A percentile compares a stretch with the other conserved stretches of the same genome.
Conservation (phyloP, 305 asterid species). For the Fraxinus angustifolia region DNA sequence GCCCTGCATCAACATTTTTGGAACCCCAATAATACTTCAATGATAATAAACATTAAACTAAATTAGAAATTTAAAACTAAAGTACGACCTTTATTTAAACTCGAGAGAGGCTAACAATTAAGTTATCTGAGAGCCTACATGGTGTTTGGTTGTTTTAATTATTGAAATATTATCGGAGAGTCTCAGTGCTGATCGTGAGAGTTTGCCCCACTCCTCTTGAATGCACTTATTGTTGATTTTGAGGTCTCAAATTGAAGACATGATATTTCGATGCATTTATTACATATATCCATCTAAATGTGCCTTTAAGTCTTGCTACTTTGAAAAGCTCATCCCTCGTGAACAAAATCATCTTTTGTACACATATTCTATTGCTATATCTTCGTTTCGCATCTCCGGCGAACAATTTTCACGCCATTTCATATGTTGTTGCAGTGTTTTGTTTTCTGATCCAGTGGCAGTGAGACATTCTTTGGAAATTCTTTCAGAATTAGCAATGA, state of each 20-base stretch:
- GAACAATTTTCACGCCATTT: conserved; percentile 19
- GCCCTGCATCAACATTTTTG: neutral
- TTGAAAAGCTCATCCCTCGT: neutral
- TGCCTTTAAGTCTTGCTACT: neutral
- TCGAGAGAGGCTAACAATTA: neutral
- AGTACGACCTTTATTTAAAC: neutral
- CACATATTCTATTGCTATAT: conserved; percentile 3
- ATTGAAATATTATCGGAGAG: neutral
- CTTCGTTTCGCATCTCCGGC: conserved; percentile 10
- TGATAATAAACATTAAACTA: neutral
- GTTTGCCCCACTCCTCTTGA: neutral
- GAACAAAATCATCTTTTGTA: conserved; percentile 15
- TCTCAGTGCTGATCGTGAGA: neutral
- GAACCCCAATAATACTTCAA: neutral
- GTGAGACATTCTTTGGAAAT: conserved; percentile 93
- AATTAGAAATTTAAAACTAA: neutral
- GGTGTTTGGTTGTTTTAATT: neutral
- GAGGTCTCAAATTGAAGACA: neutral
- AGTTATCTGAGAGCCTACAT: neutral
- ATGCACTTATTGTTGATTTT: neutral
- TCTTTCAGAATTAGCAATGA: conserved; percentile 74
- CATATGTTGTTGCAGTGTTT: conserved; percentile 59
- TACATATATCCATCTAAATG: neutral
- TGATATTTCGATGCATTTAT: neutral
- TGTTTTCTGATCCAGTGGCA: conserved; percentile 94